Evolutionary conservation across 345 rosid species (phyloP).

Genomic region (Kandelia obovata): DNA sequence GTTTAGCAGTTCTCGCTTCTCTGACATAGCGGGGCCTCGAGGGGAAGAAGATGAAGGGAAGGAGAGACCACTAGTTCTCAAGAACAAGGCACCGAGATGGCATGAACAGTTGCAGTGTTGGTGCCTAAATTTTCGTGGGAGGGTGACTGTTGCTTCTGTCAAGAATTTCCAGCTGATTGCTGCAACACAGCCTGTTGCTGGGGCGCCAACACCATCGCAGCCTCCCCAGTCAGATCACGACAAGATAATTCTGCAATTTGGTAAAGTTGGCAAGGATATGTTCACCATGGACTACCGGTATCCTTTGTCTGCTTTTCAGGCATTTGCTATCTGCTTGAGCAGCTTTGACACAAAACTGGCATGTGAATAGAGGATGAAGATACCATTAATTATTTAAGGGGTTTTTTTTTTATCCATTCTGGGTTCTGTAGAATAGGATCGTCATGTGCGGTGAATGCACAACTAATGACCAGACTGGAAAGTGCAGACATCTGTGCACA

Average conservation of each 20-base stretch:
- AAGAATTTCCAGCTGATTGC: slow-evolving; percentile 24
- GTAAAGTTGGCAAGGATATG: slow-evolving; percentile 19
- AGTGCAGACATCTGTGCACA: background rate
- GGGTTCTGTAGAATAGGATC: background rate
- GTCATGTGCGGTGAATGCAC: background rate
- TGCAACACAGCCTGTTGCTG: slow-evolving; percentile 19
- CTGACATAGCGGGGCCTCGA: background rate
- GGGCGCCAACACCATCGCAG: slow-evolving; percentile 14
- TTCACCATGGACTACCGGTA: slow-evolving; percentile 21
- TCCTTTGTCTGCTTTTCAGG: slow-evolving; percentile 22
- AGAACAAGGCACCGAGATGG: slow-evolving; percentile 21
- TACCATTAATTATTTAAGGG: background rate
- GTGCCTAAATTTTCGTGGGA: slow-evolving; percentile 22
- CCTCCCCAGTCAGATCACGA: slow-evolving; percentile 21
- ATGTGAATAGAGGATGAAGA: slow-evolving; percentile 18
- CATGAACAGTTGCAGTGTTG: slow-evolving; percentile 24
- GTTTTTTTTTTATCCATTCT: background rate
- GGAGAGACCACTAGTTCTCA: slow-evolving; percentile 17
- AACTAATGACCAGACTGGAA: background rate
- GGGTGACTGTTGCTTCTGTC: slow-evolving; percentile 18
- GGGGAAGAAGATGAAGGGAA: slow-evolving; percentile 7
- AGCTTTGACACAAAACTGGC: slow-evolving; percentile 25
- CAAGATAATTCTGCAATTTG: slow-evolving; percentile 20
- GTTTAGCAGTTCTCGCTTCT: slow-evolving; percentile 22
- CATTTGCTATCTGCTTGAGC: slow-evolving; percentile 20